Evolutionary conservation across 108 stramenopile species (phyloP), one percentile per base, ranked within the genome.

Genomic region (Nitzschia sp.): DNA sequence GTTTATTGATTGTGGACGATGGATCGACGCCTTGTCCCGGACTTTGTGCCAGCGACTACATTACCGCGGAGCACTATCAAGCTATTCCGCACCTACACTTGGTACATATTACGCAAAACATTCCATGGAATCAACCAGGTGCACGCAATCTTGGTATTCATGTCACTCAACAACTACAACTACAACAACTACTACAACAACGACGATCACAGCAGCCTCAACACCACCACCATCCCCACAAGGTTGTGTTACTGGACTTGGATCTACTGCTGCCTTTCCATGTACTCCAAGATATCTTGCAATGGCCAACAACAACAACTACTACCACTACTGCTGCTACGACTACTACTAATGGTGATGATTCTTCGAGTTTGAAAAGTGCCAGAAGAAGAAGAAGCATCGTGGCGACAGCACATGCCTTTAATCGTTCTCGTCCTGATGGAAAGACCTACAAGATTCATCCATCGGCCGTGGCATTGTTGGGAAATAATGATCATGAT

Each of bases 41-140:
- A 25, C 56, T 58, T 8, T 16, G 8, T 17, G 56, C 56, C 8
- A 31, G 29, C n/a, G 25, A 26, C 4, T 26, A 30, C 28, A 30
- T 58, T 3, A 31, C 56, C 3, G 25, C 29, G 4, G 8, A 9
- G 4, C 56, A 58, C 29, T n/a, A n/a, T 58, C 56, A n/a, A 25
- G 5, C 6, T 15, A 8, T 52, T 19, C 50, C n/a, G n/a, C 6
- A 16, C 5, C 28, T 58, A 13, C 56, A 32, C 17, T 28, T 58
- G 29, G 28, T 32, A 9, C 56, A 8, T 11, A 58, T 58, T 27
- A 25, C 4, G 3, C n/a, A n/a, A 17, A 32, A 58, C 17, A 28
- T 58, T 28, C 22, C 56, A 31, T 58, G 56, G 56, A 58, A 58
- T n/a, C n/a, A 25, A n/a, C 29, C 29, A 28, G 56, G 56, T 15